A percentile compares a stretch with the other conserved stretches of the same genome.
Evolutionary conservation across 495 filamentous ascomycete genomes (phyloP).

Genomic region (Achaetomiella virescens): DNA sequence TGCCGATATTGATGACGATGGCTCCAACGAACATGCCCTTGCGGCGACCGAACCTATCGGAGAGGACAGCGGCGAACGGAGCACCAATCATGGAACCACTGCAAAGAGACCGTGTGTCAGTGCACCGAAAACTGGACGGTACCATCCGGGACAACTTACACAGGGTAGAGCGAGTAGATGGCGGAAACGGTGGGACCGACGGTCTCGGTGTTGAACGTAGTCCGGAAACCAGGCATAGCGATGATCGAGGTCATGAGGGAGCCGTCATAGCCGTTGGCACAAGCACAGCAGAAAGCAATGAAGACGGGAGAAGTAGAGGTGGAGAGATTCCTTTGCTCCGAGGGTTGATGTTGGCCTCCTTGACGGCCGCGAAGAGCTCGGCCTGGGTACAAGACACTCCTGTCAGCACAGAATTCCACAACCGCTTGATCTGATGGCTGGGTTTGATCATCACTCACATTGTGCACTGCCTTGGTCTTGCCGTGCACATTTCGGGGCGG

Average conservation of each 20-base stretch:
- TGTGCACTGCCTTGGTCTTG: constrained; percentile 45
- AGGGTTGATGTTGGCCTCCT: constrained; percentile 49
- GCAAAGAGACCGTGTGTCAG: background rate
- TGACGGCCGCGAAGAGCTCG: constrained; percentile 51
- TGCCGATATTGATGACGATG: constrained; percentile 47
- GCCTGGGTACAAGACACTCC: constrained; percentile 33
- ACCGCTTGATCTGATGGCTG: background rate
- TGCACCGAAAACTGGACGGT: background rate
- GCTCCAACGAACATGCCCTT: constrained; percentile 45
- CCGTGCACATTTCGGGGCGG: constrained; percentile 30
- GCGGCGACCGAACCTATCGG: constrained; percentile 39
- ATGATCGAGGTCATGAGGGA: constrained; percentile 42
- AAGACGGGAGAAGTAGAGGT: constrained; percentile 48
- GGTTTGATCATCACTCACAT: constrained; percentile 37
- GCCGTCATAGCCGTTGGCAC: constrained; percentile 48
- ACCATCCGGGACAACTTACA: constrained; percentile 29
- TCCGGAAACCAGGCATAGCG: constrained; percentile 37
- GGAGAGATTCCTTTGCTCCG: constrained; percentile 49
- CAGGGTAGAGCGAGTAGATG: constrained; percentile 45
- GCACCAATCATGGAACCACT: constrained; percentile 44
- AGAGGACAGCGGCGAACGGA: constrained; percentile 39
- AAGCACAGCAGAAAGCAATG: constrained; percentile 45
- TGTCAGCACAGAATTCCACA: constrained; percentile 8
- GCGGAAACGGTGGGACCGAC: constrained; percentile 34
- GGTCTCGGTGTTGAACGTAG: constrained; percentile 30